These are phyloP conservation scores for Desmodesmus armatus DNA, from an alignment of 139 green algal species.

Conservation along the genomic window DNA sequence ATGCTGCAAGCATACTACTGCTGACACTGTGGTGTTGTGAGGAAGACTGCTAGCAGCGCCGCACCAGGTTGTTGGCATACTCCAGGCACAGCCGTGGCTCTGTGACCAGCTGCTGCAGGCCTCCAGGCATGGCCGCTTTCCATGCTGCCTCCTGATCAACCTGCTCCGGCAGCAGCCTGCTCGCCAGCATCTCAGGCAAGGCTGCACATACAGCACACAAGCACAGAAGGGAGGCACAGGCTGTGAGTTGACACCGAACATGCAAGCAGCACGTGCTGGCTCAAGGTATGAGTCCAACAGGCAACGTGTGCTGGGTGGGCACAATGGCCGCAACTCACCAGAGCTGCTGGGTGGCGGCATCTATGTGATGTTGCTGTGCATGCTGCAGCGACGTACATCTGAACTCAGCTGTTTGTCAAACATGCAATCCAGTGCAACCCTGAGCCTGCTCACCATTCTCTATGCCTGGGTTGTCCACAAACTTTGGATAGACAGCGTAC, in stretches of 20 bases:
- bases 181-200: slow-evolving; percentile 7
- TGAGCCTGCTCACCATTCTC: slow-evolving; percentile 16
- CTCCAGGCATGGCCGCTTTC: not conserved
- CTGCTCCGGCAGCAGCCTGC: slow-evolving; percentile 25
- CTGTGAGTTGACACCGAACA: too few relatives aligned
- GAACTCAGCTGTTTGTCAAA: not conserved
- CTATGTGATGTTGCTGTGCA: not conserved
- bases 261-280: too few relatives aligned
- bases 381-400: not conserved
- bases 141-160: slow-evolving; percentile 17
- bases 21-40: too few relatives aligned
- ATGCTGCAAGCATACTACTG: not conserved
- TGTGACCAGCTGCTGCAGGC: not conserved
- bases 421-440: not conserved
- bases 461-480: slow-evolving; percentile 13
- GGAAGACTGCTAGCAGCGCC: too few relatives aligned
- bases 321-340: too few relatives aligned
- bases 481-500: slow-evolving; percentile 36
- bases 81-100: not conserved
- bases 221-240: too few relatives aligned
- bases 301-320: too few relatives aligned
- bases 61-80: not conserved
- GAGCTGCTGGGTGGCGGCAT: too few relatives aligned
- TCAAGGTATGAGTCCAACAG: too few relatives aligned
- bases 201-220: not conserved